Base-by-base conservation (phyloP, 2,329 filamentous ascomycete genomes). In the Nothophaeocryptopus gaeumannii region DNA sequence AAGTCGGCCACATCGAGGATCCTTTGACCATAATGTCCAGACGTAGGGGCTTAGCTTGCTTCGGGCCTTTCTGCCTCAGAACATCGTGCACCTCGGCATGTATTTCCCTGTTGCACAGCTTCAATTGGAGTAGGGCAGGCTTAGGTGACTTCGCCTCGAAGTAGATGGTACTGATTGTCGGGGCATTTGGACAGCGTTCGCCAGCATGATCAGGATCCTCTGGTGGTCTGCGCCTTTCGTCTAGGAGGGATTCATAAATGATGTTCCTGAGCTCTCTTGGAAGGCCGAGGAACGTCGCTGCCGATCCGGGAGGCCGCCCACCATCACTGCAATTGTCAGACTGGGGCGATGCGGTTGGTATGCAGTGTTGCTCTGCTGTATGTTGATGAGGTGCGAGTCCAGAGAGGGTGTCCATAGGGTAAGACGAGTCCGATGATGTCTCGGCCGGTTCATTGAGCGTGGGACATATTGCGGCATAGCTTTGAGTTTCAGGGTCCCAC, bases 1-100 rank as follows among this genome's bases (percentile, higher is more conserved):
- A 57, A 15, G 51, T 55, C 5, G 52, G 54, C 54, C 52, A 55
- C 32, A 57, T 43, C n/a, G 45, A 52, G 2, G 45, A 52, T n/a
- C 48, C 48, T 14, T 39, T 35, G 9, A 54, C 20, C 51, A 55
- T 57, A 37, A 54, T 50, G 29, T 57, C 52, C 11, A 57, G 46
- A 7, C 20, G 7, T 26, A 26, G 20, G 7, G 20, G 20, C 7
- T 32, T 42, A 8, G 46, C n/a, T 5, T 47, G 33, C 4, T 34
- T 42, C 10, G 41, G 34, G 30, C 31, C 34, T 2, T 44, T 20
- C 9, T 39, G 31, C 12, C 40, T 45, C 5, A 55, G 35, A 2
- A 39, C 20, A n/a, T 53, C 41, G 5, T 34, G 36, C 9, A 50
- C 42, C 35, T 55, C 53, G 15, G 9, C 37, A 11, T 30, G 40